Percentiles rank a stretch among this genome's conserved stretches.
phyloP scores from a whole-genome alignment of 768 basidiomycete species.

The Multifurca ochricompacta region DNA sequence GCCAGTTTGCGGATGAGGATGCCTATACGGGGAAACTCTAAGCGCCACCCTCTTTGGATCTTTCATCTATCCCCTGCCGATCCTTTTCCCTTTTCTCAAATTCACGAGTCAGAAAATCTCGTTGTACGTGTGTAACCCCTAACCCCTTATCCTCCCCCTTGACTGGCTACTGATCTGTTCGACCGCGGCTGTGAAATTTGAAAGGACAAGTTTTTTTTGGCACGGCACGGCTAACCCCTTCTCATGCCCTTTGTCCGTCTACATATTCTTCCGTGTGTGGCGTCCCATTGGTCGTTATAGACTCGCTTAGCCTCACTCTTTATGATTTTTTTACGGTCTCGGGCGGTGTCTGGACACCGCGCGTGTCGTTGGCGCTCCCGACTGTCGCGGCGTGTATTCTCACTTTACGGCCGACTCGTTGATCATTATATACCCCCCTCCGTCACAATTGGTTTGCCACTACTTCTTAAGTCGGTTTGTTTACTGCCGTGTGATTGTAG shows the following conservation, averaged over 20 bases:
- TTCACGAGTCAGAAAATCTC: background rate
- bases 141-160: background rate
- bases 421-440: conserved; percentile 11
- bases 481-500: conserved; percentile 1
- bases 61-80: no score
- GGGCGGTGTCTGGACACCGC: conserved; percentile 12
- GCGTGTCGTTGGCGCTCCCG: background rate
- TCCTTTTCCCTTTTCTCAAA: background rate
- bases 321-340: background rate
- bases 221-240: background rate
- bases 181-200: background rate
- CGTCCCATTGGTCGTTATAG: background rate
- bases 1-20: conserved; percentile 24
- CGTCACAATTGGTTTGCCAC: conserved; percentile 3
- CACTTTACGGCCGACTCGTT: background rate
- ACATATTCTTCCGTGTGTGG: background rate
- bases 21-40: conserved; percentile 24
- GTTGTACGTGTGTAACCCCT: conserved; percentile 9
- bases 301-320: background rate
- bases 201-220: background rate
- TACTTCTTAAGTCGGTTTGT: background rate
- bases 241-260: background rate
- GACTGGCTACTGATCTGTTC: background rate
- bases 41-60: background rate
- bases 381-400: background rate